Evolutionary conservation across 2,329 filamentous ascomycete species (phyloP).

Genomic region (Clarireedia homoeocarpa): DNA sequence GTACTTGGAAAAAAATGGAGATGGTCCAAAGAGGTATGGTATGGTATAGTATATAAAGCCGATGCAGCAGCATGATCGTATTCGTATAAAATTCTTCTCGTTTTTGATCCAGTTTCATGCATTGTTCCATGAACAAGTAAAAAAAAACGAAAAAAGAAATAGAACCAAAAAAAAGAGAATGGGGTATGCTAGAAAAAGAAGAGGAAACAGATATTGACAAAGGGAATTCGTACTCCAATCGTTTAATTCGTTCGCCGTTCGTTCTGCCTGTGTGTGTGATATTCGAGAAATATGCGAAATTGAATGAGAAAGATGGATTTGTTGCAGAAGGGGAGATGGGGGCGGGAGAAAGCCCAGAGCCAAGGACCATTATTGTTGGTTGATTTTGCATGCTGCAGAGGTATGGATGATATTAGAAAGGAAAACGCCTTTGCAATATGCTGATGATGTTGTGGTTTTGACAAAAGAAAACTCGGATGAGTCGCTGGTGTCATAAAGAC

Average conservation of each 20-base stretch:
- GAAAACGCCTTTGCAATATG: conserved; percentile 7
- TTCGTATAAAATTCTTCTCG: too few relatives aligned
- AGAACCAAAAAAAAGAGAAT: not conserved
- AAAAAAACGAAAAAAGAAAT: not conserved
- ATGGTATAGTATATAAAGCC: too few relatives aligned
- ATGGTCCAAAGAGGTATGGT: too few relatives aligned
- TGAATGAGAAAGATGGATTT: not conserved
- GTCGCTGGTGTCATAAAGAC: conserved; percentile 7
- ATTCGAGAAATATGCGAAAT: not conserved
- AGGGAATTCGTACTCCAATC: conserved; percentile 8
- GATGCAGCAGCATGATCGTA: too few relatives aligned
- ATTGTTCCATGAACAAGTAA: too few relatives aligned
- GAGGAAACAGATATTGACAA: not conserved
- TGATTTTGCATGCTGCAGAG: conserved; percentile 8
- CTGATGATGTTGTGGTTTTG: conserved; percentile 2
- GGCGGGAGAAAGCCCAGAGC: not conserved
- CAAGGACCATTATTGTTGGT: not conserved
- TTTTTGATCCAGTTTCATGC: too few relatives aligned
- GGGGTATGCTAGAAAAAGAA: conserved; percentile 1
- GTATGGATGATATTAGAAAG: conserved; percentile 7
- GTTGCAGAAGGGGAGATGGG: not conserved
- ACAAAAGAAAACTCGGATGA: conserved; percentile 4
- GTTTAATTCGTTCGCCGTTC: conserved; percentile 6
- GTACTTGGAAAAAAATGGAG: too few relatives aligned
- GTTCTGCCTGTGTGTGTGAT: not conserved